Percentiles rank a stretch among this genome's conserved stretches.
Evolutionary conservation across 495 filamentous ascomycete genomes (phyloP).

Genomic region (Apodospora peruviana): DNA sequence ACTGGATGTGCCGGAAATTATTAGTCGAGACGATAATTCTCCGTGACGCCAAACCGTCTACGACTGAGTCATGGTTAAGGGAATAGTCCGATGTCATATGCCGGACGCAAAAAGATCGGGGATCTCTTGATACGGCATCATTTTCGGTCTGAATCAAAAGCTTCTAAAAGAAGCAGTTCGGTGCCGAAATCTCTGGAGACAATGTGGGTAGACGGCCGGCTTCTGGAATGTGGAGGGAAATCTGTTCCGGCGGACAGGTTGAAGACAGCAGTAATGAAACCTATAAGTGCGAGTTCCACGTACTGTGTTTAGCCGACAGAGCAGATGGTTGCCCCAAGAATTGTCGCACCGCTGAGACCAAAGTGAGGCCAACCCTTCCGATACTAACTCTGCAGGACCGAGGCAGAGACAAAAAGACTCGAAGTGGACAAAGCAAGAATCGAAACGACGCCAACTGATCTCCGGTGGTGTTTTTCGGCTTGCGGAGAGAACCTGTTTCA

Average conservation of each 20-base stretch:
- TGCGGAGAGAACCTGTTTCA: background rate
- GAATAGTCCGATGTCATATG: background rate
- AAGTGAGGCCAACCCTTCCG: too few relatives aligned
- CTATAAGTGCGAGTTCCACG: background rate
- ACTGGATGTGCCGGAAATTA: background rate
- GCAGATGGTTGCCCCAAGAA: background rate
- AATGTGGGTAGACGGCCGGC: background rate
- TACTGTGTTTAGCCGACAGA: background rate
- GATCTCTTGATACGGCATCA: background rate
- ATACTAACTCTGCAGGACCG: too few relatives aligned
- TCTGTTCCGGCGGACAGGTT: background rate
- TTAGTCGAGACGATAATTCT: background rate
- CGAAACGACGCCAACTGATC: background rate
- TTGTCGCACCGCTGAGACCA: background rate
- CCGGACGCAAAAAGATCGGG: background rate
- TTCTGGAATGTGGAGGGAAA: background rate
- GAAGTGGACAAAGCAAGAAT: too few relatives aligned
- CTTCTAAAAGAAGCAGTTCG: background rate
- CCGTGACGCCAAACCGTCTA: constrained; percentile 2
- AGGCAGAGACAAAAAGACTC: too few relatives aligned
- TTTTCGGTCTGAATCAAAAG: background rate
- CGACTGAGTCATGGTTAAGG: background rate
- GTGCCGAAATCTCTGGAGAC: background rate
- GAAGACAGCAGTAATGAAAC: background rate
- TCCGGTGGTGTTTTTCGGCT: background rate